phyloP scores from a whole-genome alignment of 1,284 basidiomycete species.

The Melampsora americana region DNA sequence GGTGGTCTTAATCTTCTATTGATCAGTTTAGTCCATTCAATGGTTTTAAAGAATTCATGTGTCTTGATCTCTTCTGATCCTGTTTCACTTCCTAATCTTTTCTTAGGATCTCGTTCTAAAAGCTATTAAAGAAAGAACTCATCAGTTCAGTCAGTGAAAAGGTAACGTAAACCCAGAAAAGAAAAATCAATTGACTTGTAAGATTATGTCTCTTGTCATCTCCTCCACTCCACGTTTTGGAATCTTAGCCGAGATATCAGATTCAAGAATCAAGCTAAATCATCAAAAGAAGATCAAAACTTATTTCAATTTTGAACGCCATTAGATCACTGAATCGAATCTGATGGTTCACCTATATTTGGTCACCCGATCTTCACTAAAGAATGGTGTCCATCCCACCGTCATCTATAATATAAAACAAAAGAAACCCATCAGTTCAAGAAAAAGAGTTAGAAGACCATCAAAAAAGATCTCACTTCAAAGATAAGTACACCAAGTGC shows the following conservation, averaged over 20 bases:
- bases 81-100: slow-evolving; percentile 82
- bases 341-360: slow-evolving; percentile 31
- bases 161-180: neutral
- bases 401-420: slow-evolving; percentile 55
- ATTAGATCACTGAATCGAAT: slow-evolving; percentile 55
- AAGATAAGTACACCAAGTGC: slow-evolving; percentile 51
- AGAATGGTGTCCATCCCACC: slow-evolving; percentile 56
- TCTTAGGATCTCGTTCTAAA: slow-evolving; percentile 94
- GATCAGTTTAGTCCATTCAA: slow-evolving; percentile 83
- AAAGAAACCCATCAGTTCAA: slow-evolving; percentile 48
- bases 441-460: neutral
- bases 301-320: slow-evolving; percentile 54
- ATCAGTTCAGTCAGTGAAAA: neutral
- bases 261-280: slow-evolving; percentile 31
- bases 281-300: slow-evolving; percentile 50
- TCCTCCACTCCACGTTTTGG: slow-evolving; percentile 37
- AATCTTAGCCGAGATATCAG: slow-evolving; percentile 33
- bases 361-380: slow-evolving; percentile 52
- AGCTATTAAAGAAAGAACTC: slow-evolving; percentile 59
- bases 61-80: slow-evolving; percentile 93
- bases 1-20: slow-evolving; percentile 91
- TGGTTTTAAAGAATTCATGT: slow-evolving; percentile 86
- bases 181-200: slow-evolving; percentile 19
- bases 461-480: slow-evolving; percentile 27
- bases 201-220: slow-evolving; percentile 32